Percentiles rank a stretch among this genome's conserved stretches.
Conservation (phyloP, 2,329 filamentous ascomycete genomes). For the Aspergillus fumigatiaffinis region DNA sequence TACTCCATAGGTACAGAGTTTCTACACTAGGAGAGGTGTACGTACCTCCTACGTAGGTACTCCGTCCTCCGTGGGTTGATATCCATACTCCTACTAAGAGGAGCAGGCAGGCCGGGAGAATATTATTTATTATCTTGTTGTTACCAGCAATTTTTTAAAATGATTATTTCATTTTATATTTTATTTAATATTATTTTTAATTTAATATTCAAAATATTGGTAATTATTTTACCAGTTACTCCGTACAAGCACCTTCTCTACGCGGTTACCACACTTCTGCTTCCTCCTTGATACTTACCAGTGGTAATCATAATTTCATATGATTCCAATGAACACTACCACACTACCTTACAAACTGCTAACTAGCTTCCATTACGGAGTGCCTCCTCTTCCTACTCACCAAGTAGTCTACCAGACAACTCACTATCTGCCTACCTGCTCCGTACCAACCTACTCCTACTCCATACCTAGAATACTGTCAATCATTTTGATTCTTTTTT, state of each 20-base stretch:
- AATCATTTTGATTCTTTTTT: background rate
- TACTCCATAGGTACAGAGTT: background rate
- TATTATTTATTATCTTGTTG: background rate
- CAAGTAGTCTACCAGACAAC: background rate
- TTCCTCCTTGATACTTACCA: background rate
- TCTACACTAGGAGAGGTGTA: background rate
- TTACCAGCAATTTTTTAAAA: constrained; percentile 2
- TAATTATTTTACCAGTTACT: too few relatives aligned
- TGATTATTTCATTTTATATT: constrained; percentile 1
- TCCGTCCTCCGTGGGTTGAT: too few relatives aligned
- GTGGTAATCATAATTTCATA: background rate
- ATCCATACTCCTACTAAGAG: too few relatives aligned
- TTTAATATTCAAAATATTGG: too few relatives aligned
- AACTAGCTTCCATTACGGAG: background rate
- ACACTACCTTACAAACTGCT: background rate
- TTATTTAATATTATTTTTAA: background rate
- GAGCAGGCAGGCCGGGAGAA: background rate
- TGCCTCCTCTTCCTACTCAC: background rate
- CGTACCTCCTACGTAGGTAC: background rate
- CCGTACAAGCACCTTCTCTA: background rate
- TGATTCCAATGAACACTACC: background rate
- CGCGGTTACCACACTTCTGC: background rate
- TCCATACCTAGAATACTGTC: background rate
- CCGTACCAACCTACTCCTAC: background rate
- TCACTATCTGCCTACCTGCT: background rate